Base-by-base conservation (phyloP, 1,139 yeast genomes). In the Yamadazyma taylorii region DNA sequence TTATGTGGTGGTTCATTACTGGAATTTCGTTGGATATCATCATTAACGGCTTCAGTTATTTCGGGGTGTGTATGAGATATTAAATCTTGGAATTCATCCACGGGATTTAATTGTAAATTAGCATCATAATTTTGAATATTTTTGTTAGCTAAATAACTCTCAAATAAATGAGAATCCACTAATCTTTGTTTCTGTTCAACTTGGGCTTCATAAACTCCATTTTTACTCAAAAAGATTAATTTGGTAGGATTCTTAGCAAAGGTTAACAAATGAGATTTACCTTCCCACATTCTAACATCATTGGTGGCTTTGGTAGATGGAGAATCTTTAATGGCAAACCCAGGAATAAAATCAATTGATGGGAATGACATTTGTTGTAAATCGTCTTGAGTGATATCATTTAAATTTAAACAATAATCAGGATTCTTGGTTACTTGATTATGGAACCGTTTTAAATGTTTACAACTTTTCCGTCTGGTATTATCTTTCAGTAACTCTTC, bases 211-310 rank as follows among this genome's bases (percentile, higher is more conserved):
- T 58, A 62, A 17, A 62, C 61, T 5, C 75, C 75, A 10, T 43
- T 39, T 23, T 48, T 47, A 11, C 75, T 63, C 38, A 73, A 54
- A 39, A 75, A 73, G 12, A 73, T 51, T 12, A 75, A 45, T 36
- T 65, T 63, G 22, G 48, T 45, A 1, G 81, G 81, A 5, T 64
- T 52, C 2, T 74, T 71, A 1, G 76, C 74, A 36, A 51, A 50
- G 2, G 75, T 56, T 38, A 71, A 63, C 30, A 76, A 51, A 47
- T 62, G 66, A 2, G 78, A 63, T 49, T 70, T 73, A 0, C 78
- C 63, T 51, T 60, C 63, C 41, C 53, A 51, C 50, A 55, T 56
- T 37, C 65, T 44, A 10, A 52, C 55, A 32, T 52, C 61, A 39
- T 58, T 57, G 26, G 51, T 44, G 4, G 61, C 61, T 41, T 55